Evolutionary conservation across 345 rosid genomes (phyloP).

Genomic region (Arabidopsis suecica): DNA sequence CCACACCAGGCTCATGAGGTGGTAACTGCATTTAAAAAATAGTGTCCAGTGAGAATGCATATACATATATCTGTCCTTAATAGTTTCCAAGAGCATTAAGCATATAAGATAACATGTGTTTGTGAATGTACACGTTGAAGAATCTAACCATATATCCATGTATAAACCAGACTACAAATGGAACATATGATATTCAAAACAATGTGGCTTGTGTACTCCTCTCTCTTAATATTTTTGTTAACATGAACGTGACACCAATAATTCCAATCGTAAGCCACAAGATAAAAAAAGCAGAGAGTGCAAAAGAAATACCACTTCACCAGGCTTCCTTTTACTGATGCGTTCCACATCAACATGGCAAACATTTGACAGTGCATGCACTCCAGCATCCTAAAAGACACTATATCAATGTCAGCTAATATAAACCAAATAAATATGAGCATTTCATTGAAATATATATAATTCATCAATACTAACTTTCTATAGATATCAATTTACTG

Average conservation of each 20-base stretch:
- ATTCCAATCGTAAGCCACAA: conserved; percentile 11
- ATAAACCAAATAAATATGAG: background rate
- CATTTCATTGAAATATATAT: background rate
- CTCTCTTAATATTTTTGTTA: background rate
- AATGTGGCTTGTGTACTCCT: background rate
- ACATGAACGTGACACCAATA: background rate
- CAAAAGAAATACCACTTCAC: conserved; percentile 70
- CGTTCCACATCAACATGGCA: conserved; percentile 96
- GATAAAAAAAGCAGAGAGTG: background rate
- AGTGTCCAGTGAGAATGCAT: conserved; percentile 7
- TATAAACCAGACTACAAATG: background rate
- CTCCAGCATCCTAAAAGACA: conserved; percentile 82
- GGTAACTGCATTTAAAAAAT: conserved; percentile 63
- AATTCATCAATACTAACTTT: background rate
- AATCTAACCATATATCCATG: background rate
- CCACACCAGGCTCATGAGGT: conserved; percentile 92
- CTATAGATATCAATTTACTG: background rate
- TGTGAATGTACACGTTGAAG: background rate
- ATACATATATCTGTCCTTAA: background rate
- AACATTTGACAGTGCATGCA: conserved; percentile 92
- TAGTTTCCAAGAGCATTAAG: conserved; percentile 14
- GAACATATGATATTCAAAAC: background rate
- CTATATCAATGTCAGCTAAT: conserved; percentile 7
- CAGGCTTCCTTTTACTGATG: conserved; percentile 89
- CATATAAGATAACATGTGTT: conserved; percentile 10